phyloP scores from a whole-genome alignment of 2,329 filamentous ascomycete species.

The Bretziella fagacearum region DNA sequence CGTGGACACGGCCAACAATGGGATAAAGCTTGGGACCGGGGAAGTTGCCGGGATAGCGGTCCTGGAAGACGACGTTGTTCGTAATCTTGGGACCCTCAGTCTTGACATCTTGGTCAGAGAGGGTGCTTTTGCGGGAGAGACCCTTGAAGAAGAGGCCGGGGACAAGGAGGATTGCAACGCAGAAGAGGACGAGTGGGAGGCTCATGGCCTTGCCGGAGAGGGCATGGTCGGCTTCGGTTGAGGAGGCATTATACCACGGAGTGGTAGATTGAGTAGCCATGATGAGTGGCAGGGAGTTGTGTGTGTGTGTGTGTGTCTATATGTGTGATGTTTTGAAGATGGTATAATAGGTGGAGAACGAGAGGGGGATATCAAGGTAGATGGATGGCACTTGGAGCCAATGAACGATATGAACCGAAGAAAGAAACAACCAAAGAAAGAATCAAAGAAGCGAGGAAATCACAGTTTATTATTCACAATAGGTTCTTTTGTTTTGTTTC shows the following conservation, averaged over 20 bases:
- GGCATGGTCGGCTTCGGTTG: background rate
- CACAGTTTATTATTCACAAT: no score
- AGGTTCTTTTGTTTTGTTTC: no score
- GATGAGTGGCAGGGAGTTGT: background rate
- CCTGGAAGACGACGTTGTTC: constrained; percentile 13
- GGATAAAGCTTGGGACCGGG: constrained; percentile 32
- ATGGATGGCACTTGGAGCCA: no score
- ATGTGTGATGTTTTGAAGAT: no score
- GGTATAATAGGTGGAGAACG: no score
- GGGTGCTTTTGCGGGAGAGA: constrained; percentile 20
- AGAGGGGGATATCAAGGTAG: no score
- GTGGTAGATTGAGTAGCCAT: constrained; percentile 13
- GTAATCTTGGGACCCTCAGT: no score
- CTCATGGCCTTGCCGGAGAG: constrained; percentile 23
- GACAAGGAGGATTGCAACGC: constrained; percentile 25
- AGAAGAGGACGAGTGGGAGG: constrained; percentile 26
- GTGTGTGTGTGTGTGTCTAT: no score
- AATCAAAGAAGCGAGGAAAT: no score
- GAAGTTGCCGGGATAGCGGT: constrained; percentile 21
- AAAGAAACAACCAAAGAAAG: no score
- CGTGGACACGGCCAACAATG: constrained; percentile 31
- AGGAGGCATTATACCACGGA: constrained; percentile 10
- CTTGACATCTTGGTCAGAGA: background rate
- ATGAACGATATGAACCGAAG: no score
- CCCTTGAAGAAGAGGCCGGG: constrained; percentile 28